Evolutionary conservation across 1,139 yeast species (phyloP).

Genomic region (Meyerozyma athensensis): DNA sequence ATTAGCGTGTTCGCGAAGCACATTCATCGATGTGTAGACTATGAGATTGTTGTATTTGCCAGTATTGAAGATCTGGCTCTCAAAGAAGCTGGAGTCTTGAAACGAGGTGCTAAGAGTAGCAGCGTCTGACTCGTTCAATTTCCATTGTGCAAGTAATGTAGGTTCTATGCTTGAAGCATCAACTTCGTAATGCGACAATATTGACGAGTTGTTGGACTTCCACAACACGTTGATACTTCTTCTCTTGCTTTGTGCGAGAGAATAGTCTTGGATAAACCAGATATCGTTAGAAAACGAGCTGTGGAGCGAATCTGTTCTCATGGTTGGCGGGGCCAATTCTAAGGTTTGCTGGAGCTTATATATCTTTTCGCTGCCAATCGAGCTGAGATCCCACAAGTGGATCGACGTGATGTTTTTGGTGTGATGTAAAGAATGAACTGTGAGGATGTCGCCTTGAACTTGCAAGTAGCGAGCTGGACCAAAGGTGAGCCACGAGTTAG

Average conservation of each 20-base stretch:
- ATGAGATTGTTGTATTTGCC: conserved; percentile 42
- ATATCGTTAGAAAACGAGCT: conserved; percentile 12
- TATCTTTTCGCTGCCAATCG: background rate
- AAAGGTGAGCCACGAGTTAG: conserved; percentile 26
- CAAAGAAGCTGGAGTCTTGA: conserved; percentile 28
- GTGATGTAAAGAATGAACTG: background rate
- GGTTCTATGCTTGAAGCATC: background rate
- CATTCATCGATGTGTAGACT: conserved; percentile 36
- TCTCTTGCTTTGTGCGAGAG: conserved; percentile 24
- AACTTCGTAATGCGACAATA: conserved; percentile 10
- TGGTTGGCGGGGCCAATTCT: background rate
- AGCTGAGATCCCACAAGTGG: background rate
- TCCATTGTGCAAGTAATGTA: background rate
- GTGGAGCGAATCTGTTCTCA: background rate
- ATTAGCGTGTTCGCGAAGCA: conserved; percentile 16
- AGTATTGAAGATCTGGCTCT: conserved; percentile 42
- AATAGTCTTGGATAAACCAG: conserved; percentile 48
- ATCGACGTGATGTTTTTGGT: background rate
- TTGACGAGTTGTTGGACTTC: conserved; percentile 60
- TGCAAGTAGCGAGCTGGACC: conserved; percentile 31
- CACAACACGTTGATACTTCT: conserved; percentile 38
- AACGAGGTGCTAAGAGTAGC: background rate
- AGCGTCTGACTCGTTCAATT: background rate
- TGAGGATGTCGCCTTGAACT: conserved; percentile 7
- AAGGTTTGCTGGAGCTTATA: background rate